Conservation (phyloP, 1,139 yeast genomes). For the Insectozyma bohioensis region DNA sequence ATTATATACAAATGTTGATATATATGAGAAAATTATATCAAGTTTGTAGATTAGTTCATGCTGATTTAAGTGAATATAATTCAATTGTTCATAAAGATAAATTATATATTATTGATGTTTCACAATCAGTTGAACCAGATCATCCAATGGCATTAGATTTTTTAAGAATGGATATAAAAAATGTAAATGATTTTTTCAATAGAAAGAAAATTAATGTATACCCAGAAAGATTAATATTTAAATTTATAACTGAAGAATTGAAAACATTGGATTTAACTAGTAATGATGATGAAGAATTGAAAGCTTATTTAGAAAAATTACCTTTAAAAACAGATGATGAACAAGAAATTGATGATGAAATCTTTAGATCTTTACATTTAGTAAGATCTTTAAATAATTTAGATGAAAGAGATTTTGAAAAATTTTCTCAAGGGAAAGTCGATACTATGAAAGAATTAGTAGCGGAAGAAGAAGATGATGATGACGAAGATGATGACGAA, state of each 20-base stretch:
- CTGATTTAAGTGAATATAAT: constrained; percentile 95
- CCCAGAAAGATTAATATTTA: constrained; percentile 79
- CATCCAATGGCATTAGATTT: constrained; percentile 97
- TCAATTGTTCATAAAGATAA: constrained; percentile 80
- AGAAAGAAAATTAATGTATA: constrained; percentile 71
- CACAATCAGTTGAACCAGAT: constrained; percentile 96
- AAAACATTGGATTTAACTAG: constrained; percentile 23
- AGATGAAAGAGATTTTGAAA: constrained; percentile 86
- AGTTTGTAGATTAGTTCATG: constrained; percentile 88
- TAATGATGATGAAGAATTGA: constrained; percentile 37
- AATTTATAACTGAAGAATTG: constrained; percentile 56
- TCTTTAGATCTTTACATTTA: constrained; percentile 83
- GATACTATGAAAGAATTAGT: constrained; percentile 69
- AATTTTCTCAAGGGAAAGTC: constrained; percentile 78
- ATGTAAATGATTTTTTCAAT: constrained; percentile 83
- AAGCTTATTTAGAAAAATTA: constrained; percentile 38
- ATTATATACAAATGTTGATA: constrained; percentile 76
- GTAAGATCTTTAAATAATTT: constrained; percentile 71
- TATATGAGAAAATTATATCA: constrained; percentile 88
- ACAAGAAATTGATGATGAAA: constrained; percentile 68
- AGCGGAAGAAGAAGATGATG: constrained; percentile 33
- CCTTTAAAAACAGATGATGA: constrained; percentile 51
- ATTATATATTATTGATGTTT: constrained; percentile 90
- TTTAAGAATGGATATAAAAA: constrained; percentile 94
- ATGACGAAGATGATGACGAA: constrained; percentile 14